These are phyloP conservation scores for Alternaria arbusti DNA, from an alignment of 2,329 filamentous ascomycete genomes.

Conservation along the genomic window DNA sequence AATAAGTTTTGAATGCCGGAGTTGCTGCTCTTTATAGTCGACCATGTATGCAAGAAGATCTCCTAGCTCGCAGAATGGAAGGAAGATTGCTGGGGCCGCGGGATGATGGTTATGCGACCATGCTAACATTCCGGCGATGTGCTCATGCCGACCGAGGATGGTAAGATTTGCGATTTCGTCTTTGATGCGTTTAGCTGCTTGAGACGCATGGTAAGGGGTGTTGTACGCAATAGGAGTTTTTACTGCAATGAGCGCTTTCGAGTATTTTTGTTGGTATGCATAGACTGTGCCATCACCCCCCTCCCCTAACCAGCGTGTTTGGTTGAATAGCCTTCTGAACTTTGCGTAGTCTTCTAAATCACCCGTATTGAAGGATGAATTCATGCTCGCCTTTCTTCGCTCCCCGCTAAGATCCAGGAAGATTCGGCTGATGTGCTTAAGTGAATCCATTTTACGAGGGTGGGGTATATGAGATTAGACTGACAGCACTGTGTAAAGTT, in stretches of 20 bases:
- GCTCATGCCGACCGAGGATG: slow-evolving; percentile 5
- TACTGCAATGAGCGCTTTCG: background rate
- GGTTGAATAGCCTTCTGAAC: background rate
- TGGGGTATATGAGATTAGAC: background rate
- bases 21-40: slow-evolving; percentile 5
- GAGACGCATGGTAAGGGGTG: background rate
- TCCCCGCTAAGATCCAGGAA: background rate
- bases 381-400: background rate
- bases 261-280: background rate
- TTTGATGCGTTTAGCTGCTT: background rate
- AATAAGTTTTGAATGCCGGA: background rate
- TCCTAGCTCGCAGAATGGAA: slow-evolving; percentile 26
- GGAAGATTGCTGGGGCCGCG: slow-evolving; percentile 22
- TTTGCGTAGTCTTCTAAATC: background rate
- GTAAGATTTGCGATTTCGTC: slow-evolving; percentile 1
- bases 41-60: slow-evolving; percentile 14
- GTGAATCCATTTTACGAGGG: background rate
- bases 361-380: background rate
- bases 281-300: slow-evolving; percentile 18
- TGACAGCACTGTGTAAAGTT: background rate
- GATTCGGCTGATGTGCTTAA: background rate
- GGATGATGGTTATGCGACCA: slow-evolving; percentile 3
- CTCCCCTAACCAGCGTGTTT: background rate
- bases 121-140: slow-evolving; percentile 19
- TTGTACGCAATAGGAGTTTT: background rate